phyloP scores from a whole-genome alignment of 169 alveolate genomes.

The Fabrea salina region DNA sequence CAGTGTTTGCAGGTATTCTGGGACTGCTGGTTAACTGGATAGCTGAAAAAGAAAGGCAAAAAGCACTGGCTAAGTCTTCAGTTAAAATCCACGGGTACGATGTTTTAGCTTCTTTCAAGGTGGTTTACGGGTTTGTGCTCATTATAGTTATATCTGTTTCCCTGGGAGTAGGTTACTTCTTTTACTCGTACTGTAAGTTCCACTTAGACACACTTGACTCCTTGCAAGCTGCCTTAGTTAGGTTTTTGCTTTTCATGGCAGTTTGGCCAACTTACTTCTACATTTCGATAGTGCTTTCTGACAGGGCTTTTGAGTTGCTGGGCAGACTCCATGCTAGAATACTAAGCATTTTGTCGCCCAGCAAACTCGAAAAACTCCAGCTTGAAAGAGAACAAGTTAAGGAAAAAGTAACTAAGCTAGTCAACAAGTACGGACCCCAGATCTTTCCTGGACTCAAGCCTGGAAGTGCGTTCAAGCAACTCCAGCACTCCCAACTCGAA shows the following conservation, averaged over 20 bases:
- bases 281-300: background rate
- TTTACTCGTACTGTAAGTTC: background rate
- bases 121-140: conserved; percentile 17
- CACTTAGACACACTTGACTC: background rate
- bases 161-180: background rate
- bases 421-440: background rate
- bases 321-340: background rate
- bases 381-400: conserved; percentile 13
- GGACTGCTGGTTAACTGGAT: conserved; percentile 35
- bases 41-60: conserved; percentile 62
- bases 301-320: conserved; percentile 1
- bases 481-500: no score
- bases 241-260: no score
- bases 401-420: background rate
- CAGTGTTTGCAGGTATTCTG: conserved; percentile 45
- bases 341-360: background rate
- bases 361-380: background rate
- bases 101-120: conserved; percentile 62
- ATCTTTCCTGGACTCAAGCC: conserved; percentile 9
- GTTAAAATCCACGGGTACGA: conserved; percentile 74
- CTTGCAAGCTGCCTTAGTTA: background rate
- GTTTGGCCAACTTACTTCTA: conserved; percentile 15
- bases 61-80: conserved; percentile 52
- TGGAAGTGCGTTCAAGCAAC: background rate
- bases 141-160: background rate